A percentile compares a stretch with the other conserved stretches of the same genome.
phyloP scores from a whole-genome alignment of 2,329 filamentous ascomycete species.

The Pyrenophora teres region DNA sequence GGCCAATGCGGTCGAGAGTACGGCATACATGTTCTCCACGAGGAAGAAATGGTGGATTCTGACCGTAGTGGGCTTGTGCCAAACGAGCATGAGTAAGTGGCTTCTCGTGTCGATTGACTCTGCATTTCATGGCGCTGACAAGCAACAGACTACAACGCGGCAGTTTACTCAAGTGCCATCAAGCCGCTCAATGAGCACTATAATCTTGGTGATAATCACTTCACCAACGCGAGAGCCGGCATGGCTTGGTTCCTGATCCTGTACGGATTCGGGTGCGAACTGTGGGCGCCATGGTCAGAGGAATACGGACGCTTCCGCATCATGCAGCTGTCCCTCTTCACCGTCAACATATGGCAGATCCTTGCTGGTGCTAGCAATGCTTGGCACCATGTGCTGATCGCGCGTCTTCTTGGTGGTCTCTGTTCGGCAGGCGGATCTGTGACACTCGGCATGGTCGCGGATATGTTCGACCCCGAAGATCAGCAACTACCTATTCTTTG shows the following conservation, averaged over 20 bases:
- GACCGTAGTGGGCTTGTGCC: conserved; percentile 58
- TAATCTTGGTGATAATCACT: conserved; percentile 31
- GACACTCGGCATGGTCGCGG: conserved; percentile 67
- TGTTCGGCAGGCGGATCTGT: conserved; percentile 66
- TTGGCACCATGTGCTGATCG: conserved; percentile 69
- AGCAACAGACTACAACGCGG: conserved; percentile 57
- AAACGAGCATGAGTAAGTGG: conserved; percentile 56
- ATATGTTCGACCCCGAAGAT: conserved; percentile 62
- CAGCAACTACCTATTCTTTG: conserved; percentile 70
- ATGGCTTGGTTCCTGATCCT: conserved; percentile 77
- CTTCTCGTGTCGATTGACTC: conserved; percentile 38
- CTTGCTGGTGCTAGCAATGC: conserved; percentile 62
- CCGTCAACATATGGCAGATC: conserved; percentile 74
- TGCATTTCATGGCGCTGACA: conserved; percentile 19
- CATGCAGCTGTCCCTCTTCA: conserved; percentile 70
- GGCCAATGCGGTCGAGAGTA: conserved; percentile 30
- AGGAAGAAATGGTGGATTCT: conserved; percentile 61
- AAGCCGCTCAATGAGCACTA: conserved; percentile 64
- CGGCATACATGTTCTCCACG: conserved; percentile 53
- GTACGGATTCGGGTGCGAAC: conserved; percentile 83
- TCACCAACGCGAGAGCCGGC: conserved; percentile 57
- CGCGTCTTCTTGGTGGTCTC: conserved; percentile 49
- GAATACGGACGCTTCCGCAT: conserved; percentile 77
- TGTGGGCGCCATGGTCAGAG: conserved; percentile 81
- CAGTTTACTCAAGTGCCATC: conserved; percentile 60